Evolutionary conservation across 805 yeast genomes (phyloP), one percentile per base, ranked within the genome.

Genomic region (Saccharomycopsis sp.): DNA sequence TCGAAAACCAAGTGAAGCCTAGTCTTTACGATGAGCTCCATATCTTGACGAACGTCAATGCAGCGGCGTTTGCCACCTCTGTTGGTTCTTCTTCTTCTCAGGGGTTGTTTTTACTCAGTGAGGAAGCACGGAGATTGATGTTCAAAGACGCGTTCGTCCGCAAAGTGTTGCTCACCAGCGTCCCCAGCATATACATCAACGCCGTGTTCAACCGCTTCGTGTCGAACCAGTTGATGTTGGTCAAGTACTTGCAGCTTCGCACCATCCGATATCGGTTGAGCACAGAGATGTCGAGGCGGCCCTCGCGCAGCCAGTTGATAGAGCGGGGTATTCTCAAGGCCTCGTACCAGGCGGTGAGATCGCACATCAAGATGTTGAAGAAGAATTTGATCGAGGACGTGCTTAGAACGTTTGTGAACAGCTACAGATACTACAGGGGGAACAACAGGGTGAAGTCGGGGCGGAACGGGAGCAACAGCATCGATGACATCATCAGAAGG

Each of bases 341-440:
- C 5, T 12, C 20, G 12, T n/a, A 9, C 20, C 21, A 20, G 18
- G 19, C 32, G n/a, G 19, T 9, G 18, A 22, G 33, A 9, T 6
- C 18, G 16, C 35, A 35, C 23, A 27, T 43, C 13, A 34, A 33
- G 39, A n/a, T 17, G 2, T 23, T 43, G 3, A 34, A 27, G n/a
- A 21, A 18, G 19, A 30, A 23, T 21, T 12, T 39, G 17, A 34
- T 43, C 12, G 47, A 43, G 16, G 47, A 43, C 15, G 29, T 35
- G 16, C 30, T 43, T 10, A 39, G 34, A 18, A 35, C 16, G 15
- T 36, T 43, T 15, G 30, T 43, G 13, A 43, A 39, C 4, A 39
- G 41, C 4, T 42, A 42, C 18, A 37, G 27, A 25, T 33, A 42
- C 10, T 5, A 27, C 2, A 8, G n/a, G 3, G 5, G 20, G 6